phyloP scores from a whole-genome alignment of 2,329 filamentous ascomycete genomes.

The Scorias spongiosa region DNA sequence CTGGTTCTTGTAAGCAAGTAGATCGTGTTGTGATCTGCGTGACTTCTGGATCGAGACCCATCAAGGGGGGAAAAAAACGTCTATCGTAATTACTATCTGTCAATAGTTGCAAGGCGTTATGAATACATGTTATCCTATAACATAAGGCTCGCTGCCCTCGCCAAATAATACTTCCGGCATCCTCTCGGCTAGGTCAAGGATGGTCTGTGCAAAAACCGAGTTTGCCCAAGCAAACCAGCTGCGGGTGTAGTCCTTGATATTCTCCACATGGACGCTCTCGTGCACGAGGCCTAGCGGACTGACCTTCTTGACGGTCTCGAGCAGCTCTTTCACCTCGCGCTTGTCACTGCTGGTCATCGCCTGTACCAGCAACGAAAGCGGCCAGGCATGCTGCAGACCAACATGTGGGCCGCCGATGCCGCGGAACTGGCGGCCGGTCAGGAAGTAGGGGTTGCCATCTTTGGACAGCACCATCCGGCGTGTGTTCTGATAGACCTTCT shows the following conservation, averaged over 20 bases:
- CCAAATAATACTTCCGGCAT: slow-evolving; percentile 82
- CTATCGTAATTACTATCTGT: too few relatives aligned
- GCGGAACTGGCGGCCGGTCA: slow-evolving; percentile 59
- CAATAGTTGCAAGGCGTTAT: too few relatives aligned
- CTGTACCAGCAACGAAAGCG: slow-evolving; percentile 86
- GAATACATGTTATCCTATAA: slow-evolving; percentile 8
- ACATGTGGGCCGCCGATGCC: slow-evolving; percentile 81
- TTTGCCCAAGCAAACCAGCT: slow-evolving; percentile 99
- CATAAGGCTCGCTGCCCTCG: slow-evolving; percentile 43
- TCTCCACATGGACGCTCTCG: slow-evolving; percentile 78
- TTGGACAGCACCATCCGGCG: slow-evolving; percentile 65
- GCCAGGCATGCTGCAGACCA: slow-evolving; percentile 84
- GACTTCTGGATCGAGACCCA: too few relatives aligned
- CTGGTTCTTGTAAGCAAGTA: too few relatives aligned
- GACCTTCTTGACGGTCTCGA: slow-evolving; percentile 60
- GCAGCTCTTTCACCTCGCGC: slow-evolving; percentile 58
- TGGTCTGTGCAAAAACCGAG: slow-evolving; percentile 83
- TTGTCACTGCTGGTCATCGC: slow-evolving; percentile 79
- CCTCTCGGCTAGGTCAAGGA: slow-evolving; percentile 73
- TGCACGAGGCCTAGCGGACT: slow-evolving; percentile 71
- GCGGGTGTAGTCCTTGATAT: slow-evolving; percentile 55
- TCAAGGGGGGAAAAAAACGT: too few relatives aligned
- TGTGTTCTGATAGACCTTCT: slow-evolving; percentile 74
- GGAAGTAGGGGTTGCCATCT: slow-evolving; percentile 73
- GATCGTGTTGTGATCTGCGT: too few relatives aligned